These are phyloP conservation scores for Ganoderma boninense DNA, from an alignment of 1,284 basidiomycete genomes.

Conservation along the genomic window DNA sequence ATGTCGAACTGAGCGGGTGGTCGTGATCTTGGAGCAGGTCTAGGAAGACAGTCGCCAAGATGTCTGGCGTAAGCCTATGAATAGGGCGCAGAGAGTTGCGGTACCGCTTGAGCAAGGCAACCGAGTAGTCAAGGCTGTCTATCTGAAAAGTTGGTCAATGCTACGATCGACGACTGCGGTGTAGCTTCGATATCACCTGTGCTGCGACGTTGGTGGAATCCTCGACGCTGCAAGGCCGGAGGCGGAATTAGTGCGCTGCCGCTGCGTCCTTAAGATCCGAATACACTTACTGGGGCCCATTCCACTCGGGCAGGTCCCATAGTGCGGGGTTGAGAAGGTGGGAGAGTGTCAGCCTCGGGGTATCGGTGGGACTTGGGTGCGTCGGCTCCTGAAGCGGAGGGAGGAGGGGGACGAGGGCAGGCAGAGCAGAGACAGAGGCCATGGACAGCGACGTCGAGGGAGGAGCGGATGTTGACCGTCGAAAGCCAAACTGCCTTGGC, in stretches of 20 bases:
- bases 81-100: constrained; percentile 42
- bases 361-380: neutral
- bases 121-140: constrained; percentile 36
- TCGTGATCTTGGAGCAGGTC: constrained; percentile 33
- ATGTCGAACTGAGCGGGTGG: constrained; percentile 31
- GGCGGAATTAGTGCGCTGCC: constrained; percentile 11
- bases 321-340: constrained; percentile 36
- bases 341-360: constrained; percentile 31
- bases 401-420: constrained; percentile 1
- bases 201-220: constrained; percentile 26
- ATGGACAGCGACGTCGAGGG: constrained; percentile 20
- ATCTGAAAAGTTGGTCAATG: constrained; percentile 28
- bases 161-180: neutral
- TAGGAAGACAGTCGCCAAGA: constrained; percentile 40
- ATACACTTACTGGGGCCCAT: constrained; percentile 37
- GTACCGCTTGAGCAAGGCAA: constrained; percentile 41
- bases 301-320: constrained; percentile 42
- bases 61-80: constrained; percentile 38
- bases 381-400: neutral
- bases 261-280: neutral
- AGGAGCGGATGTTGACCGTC: neutral
- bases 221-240: constrained; percentile 17
- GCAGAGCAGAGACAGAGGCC: constrained; percentile 17
- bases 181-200: constrained; percentile 24
- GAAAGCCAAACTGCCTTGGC: constrained; percentile 7